phyloP scores from a whole-genome alignment of 2,329 filamentous ascomycete species.

The Thyridium curvatum region DNA sequence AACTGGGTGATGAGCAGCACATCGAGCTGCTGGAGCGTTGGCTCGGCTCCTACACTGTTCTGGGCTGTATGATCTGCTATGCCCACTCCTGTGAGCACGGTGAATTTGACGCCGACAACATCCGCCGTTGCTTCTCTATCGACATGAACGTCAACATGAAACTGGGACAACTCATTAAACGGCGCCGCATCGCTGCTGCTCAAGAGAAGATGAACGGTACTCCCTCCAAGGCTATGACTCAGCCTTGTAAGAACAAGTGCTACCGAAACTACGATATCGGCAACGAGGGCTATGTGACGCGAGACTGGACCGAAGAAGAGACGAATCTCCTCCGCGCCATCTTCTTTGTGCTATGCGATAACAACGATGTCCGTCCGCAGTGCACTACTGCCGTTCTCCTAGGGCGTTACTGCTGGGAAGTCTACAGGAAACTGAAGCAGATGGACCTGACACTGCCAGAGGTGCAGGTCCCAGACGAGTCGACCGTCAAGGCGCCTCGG shows the following conservation, averaged over 20 bases:
- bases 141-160: slow-evolving; percentile 18
- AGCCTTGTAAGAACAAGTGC: slow-evolving; percentile 35
- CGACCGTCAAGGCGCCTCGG: slow-evolving; percentile 26
- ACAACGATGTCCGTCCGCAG: slow-evolving; percentile 35
- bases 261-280: slow-evolving; percentile 26
- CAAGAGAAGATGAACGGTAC: slow-evolving; percentile 20
- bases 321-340: slow-evolving; percentile 39
- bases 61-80: slow-evolving; percentile 54
- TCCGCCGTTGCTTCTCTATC: slow-evolving; percentile 47
- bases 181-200: slow-evolving; percentile 14
- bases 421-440: slow-evolving; percentile 35
- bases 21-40: slow-evolving; percentile 35
- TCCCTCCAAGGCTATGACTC: slow-evolving; percentile 14
- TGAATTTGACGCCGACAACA: slow-evolving; percentile 48
- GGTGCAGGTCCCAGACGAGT: slow-evolving; percentile 13
- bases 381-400: slow-evolving; percentile 45
- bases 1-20: slow-evolving; percentile 28
- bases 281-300: slow-evolving; percentile 21
- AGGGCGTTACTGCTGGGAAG: slow-evolving; percentile 46
- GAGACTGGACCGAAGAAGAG: slow-evolving; percentile 44
- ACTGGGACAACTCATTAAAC: slow-evolving; percentile 11
- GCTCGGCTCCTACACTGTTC: slow-evolving; percentile 47
- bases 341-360: slow-evolving; percentile 28
- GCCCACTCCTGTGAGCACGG: slow-evolving; percentile 57
- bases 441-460: slow-evolving; percentile 26